A percentile compares a stretch with the other conserved stretches of the same genome.
phyloP scores from a whole-genome alignment of 2,329 filamentous ascomycete genomes.

The Blastomyces parvus region DNA sequence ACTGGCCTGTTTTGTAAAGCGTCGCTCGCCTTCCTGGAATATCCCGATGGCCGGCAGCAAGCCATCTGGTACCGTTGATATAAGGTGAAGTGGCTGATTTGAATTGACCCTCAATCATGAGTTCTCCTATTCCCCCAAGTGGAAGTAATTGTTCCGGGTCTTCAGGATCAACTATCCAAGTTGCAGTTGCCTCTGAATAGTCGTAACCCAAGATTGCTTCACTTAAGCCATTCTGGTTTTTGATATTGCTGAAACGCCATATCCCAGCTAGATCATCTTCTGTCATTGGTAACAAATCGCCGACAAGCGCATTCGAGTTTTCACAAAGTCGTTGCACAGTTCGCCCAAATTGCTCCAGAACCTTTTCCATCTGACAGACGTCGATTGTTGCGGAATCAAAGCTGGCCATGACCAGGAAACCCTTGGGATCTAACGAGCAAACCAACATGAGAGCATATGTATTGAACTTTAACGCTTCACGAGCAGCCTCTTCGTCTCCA shows the following conservation, averaged over 20 bases:
- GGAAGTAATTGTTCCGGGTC: slow-evolving; percentile 20
- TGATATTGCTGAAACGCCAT: slow-evolving; percentile 9
- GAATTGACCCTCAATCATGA: slow-evolving; percentile 23
- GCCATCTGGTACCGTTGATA: slow-evolving; percentile 1
- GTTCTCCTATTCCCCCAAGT: slow-evolving; percentile 23
- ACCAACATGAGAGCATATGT: slow-evolving; percentile 54
- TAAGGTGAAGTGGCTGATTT: neutral
- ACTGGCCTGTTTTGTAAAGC: slow-evolving; percentile 8
- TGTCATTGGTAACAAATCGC: slow-evolving; percentile 1
- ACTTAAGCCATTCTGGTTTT: neutral
- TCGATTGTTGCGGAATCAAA: slow-evolving; percentile 50
- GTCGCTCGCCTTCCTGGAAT: neutral
- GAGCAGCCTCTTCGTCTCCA: slow-evolving; percentile 48
- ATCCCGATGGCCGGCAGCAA: neutral
- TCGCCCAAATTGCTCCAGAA: slow-evolving; percentile 42
- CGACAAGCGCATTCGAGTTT: slow-evolving; percentile 2
- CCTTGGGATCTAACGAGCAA: slow-evolving; percentile 48
- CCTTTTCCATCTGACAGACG: slow-evolving; percentile 41
- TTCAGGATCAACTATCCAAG: slow-evolving; percentile 23
- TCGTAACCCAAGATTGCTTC: neutral
- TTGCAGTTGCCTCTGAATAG: slow-evolving; percentile 10
- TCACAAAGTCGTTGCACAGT: slow-evolving; percentile 27
- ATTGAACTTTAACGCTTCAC: slow-evolving; percentile 48
- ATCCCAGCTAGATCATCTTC: slow-evolving; percentile 7
- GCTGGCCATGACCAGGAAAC: slow-evolving; percentile 53